These are phyloP conservation scores for Passalora sequoiae DNA, from an alignment of 2,329 filamentous ascomycete species.

Conservation along the genomic window DNA sequence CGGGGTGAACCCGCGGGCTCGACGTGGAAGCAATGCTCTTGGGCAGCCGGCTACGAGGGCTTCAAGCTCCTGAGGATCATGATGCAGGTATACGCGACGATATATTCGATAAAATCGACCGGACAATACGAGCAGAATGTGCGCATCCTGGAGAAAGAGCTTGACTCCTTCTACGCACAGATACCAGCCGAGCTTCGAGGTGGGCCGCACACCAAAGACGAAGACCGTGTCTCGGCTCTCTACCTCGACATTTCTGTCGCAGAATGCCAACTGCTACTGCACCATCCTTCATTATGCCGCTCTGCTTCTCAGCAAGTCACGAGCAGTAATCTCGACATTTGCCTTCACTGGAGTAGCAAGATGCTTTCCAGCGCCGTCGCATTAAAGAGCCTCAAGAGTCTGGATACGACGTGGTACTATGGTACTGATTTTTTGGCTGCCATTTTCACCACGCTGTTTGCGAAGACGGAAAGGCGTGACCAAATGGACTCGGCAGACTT, in stretches of 20 bases:
- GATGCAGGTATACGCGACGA: conserved; percentile 67
- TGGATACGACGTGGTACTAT: conserved; percentile 76
- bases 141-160: conserved; percentile 59
- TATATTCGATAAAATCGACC: conserved; percentile 64
- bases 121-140: conserved; percentile 57
- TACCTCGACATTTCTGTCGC: conserved; percentile 48
- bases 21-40: conserved; percentile 56
- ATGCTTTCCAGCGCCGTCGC: conserved; percentile 58
- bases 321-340: conserved; percentile 51
- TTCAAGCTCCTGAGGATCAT: conserved; percentile 63
- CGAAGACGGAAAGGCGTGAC: conserved; percentile 62
- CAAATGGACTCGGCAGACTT: conserved; percentile 56
- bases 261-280: conserved; percentile 47
- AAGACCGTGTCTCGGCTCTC: conserved; percentile 45
- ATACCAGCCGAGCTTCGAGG: conserved; percentile 59
- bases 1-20: conserved; percentile 52
- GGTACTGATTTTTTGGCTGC: conserved; percentile 66
- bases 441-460: conserved; percentile 67
- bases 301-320: conserved; percentile 56
- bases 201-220: conserved; percentile 39
- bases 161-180: conserved; percentile 58
- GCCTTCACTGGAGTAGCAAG: conserved; percentile 60
- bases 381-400: conserved; percentile 58
- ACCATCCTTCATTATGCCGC: conserved; percentile 50
- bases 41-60: conserved; percentile 60